Base-by-base conservation (phyloP, 2,329 filamentous ascomycete genomes). In the Apiospora aurea region DNA sequence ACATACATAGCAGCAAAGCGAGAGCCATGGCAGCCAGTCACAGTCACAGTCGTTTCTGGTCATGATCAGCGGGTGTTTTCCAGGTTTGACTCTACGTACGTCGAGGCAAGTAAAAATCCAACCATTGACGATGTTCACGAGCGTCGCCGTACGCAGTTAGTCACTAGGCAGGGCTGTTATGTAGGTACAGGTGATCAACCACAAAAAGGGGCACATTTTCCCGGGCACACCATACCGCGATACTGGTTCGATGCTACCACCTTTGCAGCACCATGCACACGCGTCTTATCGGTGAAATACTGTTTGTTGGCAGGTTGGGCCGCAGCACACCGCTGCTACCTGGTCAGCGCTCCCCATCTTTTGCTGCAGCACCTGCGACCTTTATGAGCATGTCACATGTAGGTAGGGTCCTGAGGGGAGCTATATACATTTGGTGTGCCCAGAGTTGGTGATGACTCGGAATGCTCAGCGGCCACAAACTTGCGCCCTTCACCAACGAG, bases 231-330 rank as follows among this genome's bases (percentile, higher is more conserved):
- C 26, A 11, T 16, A 57, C 41, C 38, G 29, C 4, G 41, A n/a
- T 41, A 11, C 57, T 64, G 57, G 57, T 64, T 41, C 57, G 57
- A 64, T 41, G 18, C 53, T 38, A 61, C 53, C 53, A 2, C 29
- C 11, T 38, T 21, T 41, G 18, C 57, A 64, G 34, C 57, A n/a
- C 57, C 57, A 41, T 34, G 57, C 57, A 64, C 21, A 64, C 34
- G 57, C 57, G 53, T 38, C 53, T 34, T 61, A 61, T 61, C 53
- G 53, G 53, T 38, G 53, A 61, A 61, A 41, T 64, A 29, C 10
- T 21, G 57, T 29, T 29, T 21, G 57, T 29, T 29, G 26, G 26
- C 26, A 29, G 26, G 26, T 64, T 64, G 57, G 57, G 57, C 57
- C 57, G 57, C 34, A 64, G 57, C 11, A 64, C 57, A 64, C 14